Percentiles rank a stretch among this genome's conserved stretches.
phyloP scores from a whole-genome alignment of 768 basidiomycete species.

The Chlorophyllum brunneum region DNA sequence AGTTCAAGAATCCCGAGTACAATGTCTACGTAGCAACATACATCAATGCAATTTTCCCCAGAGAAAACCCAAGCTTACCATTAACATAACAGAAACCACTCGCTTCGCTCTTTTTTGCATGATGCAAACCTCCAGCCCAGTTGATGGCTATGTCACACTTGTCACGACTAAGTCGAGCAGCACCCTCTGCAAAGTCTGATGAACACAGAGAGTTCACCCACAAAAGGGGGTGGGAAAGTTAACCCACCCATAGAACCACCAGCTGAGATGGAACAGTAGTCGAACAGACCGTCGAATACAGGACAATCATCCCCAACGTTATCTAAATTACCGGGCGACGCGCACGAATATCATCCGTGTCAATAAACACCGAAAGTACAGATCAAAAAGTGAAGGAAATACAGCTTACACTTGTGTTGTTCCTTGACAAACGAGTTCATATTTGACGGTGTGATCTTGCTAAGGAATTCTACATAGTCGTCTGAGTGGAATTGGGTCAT shows the following conservation, averaged over 20 bases:
- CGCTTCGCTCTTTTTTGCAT: constrained; percentile 98
- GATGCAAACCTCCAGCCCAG: constrained; percentile 98
- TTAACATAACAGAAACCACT: constrained; percentile 99
- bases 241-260: constrained; percentile 95
- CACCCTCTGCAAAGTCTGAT: constrained; percentile 69
- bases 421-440: constrained; percentile 93
- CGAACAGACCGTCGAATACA: constrained; percentile 97
- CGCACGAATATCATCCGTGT: background rate
- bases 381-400: background rate
- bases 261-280: constrained; percentile 99
- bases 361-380: background rate
- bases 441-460: constrained; percentile 90
- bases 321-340: constrained; percentile 46
- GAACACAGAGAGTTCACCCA: constrained; percentile 5
- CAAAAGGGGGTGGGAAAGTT: background rate
- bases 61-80: constrained; percentile 43
- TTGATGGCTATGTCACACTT: constrained; percentile 99
- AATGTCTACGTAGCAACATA: constrained; percentile 60
- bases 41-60: background rate
- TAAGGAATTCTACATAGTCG: constrained; percentile 97
- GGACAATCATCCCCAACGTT: constrained; percentile 99
- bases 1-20: constrained; percentile 96
- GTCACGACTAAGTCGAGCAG: constrained; percentile 89
- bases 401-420: constrained; percentile 83
- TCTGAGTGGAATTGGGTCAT: constrained; percentile 99